A percentile compares a stretch with the other conserved stretches of the same genome.
phyloP scores from a whole-genome alignment of 208 protist species.

The Acanthamoeba castellanii region DNA sequence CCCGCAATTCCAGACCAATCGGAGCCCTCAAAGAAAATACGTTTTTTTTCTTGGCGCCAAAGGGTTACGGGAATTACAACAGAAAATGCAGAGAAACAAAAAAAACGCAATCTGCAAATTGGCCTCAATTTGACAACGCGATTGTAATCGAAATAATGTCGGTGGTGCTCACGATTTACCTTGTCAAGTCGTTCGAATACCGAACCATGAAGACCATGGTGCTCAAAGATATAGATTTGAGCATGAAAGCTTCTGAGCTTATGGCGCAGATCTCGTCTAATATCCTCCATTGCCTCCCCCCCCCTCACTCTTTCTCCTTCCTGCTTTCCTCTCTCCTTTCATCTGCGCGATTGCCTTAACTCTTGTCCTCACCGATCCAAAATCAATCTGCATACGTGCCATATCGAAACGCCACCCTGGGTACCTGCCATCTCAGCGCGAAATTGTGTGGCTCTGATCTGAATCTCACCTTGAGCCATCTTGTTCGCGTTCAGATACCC shows the following conservation, averaged over 20 bases:
- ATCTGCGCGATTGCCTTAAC: neutral
- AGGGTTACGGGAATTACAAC: too few relatives aligned
- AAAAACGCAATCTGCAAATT: neutral
- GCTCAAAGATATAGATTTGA: slow-evolving; percentile 60
- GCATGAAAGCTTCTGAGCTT: slow-evolving; percentile 9
- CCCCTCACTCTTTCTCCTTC: neutral
- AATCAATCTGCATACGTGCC: slow-evolving; percentile 18
- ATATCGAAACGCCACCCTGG: slow-evolving; percentile 30
- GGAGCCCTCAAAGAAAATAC: neutral
- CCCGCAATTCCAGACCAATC: neutral
- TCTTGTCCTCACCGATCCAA: slow-evolving; percentile 17
- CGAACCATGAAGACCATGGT: slow-evolving; percentile 73
- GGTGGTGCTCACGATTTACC: slow-evolving; percentile 60
- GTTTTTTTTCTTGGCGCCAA: too few relatives aligned
- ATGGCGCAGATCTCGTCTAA: neutral
- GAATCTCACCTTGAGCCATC: neutral
- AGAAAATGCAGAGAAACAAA: neutral
- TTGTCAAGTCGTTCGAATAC: slow-evolving; percentile 69
- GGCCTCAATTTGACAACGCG: neutral
- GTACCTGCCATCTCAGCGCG: neutral
- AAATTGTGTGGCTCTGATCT: neutral
- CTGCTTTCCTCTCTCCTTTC: too few relatives aligned
- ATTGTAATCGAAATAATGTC: neutral
- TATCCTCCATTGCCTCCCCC: neutral
- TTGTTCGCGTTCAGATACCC: slow-evolving; percentile 5